Evolutionary conservation across 192 early-diverging fungal genomes (phyloP), one percentile per base, ranked within the genome.

Genomic region (Coemansia biformis): DNA sequence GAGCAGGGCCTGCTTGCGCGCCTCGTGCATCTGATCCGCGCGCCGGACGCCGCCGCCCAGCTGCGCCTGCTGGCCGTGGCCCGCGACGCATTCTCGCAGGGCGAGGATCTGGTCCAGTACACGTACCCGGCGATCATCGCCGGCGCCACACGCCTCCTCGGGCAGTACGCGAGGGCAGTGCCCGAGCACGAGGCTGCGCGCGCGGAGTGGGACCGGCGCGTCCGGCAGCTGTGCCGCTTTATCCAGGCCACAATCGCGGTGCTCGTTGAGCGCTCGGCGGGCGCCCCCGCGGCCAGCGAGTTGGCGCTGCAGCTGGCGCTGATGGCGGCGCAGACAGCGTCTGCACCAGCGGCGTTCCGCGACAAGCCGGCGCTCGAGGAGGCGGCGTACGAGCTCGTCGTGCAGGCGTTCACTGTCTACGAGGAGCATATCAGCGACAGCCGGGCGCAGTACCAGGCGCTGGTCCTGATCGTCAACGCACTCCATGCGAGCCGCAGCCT

Each of bases 331-430:
- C 82, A 90, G 48, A 81, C 82, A 14, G 91, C 93, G 10, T 84
- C 92, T 46, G 57, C 62, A 39, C 56, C 64, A 14, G 48, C 57
- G 10, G 73, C 66, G 10, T 76, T 76, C 51, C 64, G 65, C 41
- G 60, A 46, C 19, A 87, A 91, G 60, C 78, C 81, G 13, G 82
- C 88, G 6, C 83, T 91, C 59, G 93, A 96, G 57, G 95, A 98
- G 50, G 78, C 91, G n/a, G 82, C 84, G 9, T 99, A 98, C 68
- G 97, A 99, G 66, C 94, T 97, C 70, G 84, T 98, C 67, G 93
- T 94, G 6, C 85, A 95, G 81, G 93, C 95, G 16, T 88, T 99
- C 45, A 95, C 90, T 1, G 84, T 93, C 39, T 99, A 96, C 61
- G 97, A 99, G 64, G 93, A 99, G 50, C 83, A 87, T 19, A 89